Percentiles rank a stretch among this genome's conserved stretches.
Evolutionary conservation across 2,329 filamentous ascomycete species (phyloP).

Genomic region (Lomentospora prolificans): DNA sequence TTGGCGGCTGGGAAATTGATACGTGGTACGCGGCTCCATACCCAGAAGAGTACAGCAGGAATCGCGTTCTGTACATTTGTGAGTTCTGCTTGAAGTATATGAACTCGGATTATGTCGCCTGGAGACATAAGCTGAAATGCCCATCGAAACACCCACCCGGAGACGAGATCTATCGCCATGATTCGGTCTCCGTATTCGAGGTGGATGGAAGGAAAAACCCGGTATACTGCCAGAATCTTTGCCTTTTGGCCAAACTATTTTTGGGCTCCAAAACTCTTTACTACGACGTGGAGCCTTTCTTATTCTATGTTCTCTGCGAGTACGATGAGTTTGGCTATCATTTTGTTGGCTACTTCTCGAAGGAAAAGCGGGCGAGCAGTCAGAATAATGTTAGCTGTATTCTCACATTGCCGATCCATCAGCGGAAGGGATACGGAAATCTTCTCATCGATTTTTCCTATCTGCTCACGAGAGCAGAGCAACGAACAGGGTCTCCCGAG

Average conservation of each 20-base stretch:
- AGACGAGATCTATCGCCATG: constrained; percentile 92
- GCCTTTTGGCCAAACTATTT: constrained; percentile 90
- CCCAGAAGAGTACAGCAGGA: constrained; percentile 94
- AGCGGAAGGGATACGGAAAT: constrained; percentile 93
- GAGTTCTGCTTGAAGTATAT: constrained; percentile 99
- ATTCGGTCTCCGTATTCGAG: constrained; percentile 89
- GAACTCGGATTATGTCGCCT: constrained; percentile 97
- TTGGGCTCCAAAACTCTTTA: constrained; percentile 97
- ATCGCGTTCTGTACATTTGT: constrained; percentile 95
- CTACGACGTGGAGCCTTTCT: constrained; percentile 93
- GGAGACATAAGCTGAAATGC: constrained; percentile 95
- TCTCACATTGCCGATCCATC: constrained; percentile 87
- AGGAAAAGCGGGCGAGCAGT: constrained; percentile 90
- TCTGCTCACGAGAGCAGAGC: constrained; percentile 82
- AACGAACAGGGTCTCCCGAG: constrained; percentile 90
- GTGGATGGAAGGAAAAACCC: constrained; percentile 95
- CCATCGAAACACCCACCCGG: constrained; percentile 93
- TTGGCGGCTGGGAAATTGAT: constrained; percentile 95
- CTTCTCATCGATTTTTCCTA: constrained; percentile 98
- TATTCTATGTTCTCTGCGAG: constrained; percentile 96
- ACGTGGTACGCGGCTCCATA: constrained; percentile 99
- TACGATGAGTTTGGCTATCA: constrained; percentile 88
- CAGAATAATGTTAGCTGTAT: constrained; percentile 98
- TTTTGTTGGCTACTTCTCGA: constrained; percentile 98
- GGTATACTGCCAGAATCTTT: constrained; percentile 97